Percentiles rank a stretch among this genome's conserved stretches.
These are phyloP conservation scores for Yamagishiella unicocca DNA, from an alignment of 139 green algal species.

Conservation along the genomic window DNA sequence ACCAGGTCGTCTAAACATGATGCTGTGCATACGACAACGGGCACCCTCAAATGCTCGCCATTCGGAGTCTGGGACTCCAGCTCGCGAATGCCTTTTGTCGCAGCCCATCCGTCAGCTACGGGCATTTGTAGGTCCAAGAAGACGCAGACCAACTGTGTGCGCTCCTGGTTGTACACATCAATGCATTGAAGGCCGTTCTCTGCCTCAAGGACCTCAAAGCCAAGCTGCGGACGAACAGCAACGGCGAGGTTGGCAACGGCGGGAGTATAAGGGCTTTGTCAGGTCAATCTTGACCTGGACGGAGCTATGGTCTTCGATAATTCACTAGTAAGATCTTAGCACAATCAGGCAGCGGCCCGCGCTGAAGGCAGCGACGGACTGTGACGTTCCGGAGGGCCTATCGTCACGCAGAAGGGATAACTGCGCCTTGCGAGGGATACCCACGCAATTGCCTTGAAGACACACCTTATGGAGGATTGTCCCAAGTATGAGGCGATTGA, in stretches of 20 bases:
- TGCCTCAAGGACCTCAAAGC: slow-evolving; percentile 38
- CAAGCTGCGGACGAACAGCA: background rate
- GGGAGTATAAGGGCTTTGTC: too few species aligned
- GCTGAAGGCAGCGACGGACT: too few species aligned
- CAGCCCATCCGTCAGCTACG: background rate
- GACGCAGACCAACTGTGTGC: background rate
- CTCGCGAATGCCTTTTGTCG: slow-evolving; percentile 1
- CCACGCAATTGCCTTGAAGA: too few species aligned
- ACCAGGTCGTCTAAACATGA: slow-evolving; percentile 39
- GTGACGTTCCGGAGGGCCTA: too few species aligned
- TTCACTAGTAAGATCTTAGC: too few species aligned
- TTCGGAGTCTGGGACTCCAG: slow-evolving; percentile 3
- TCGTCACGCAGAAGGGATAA: too few species aligned
- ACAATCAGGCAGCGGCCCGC: too few species aligned
- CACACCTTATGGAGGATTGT: slow-evolving; percentile 30
- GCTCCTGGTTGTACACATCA: slow-evolving; percentile 19
- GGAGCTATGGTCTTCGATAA: too few species aligned
- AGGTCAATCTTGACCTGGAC: too few species aligned
- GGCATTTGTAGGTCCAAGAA: slow-evolving; percentile 48
- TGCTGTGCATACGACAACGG: slow-evolving; percentile 33
- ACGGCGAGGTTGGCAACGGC: too few species aligned
- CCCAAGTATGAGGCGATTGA: slow-evolving; percentile 31
- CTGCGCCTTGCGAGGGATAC: too few species aligned
- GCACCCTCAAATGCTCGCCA: background rate
- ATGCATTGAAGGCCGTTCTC: slow-evolving; percentile 29